phyloP scores from a whole-genome alignment of 345 rosid genomes.

The Turritis glabra region DNA sequence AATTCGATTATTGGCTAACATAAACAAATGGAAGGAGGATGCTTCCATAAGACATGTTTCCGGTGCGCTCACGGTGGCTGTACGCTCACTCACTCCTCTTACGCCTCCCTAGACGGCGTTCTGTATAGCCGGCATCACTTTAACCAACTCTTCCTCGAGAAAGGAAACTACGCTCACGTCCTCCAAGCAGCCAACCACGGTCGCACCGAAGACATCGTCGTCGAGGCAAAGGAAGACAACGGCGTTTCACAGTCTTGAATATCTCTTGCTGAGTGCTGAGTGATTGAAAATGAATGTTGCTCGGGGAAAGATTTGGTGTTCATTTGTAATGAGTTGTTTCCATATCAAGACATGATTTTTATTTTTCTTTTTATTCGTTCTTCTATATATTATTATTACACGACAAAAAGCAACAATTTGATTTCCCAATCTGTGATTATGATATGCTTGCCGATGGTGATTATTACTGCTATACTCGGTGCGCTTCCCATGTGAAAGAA shows the following conservation, averaged over 20 bases:
- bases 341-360: constrained; percentile 16
- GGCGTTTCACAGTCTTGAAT: constrained; percentile 35
- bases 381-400: constrained; percentile 10
- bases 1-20: not conserved
- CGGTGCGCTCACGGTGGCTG: constrained; percentile 96
- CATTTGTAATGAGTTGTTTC: constrained; percentile 35
- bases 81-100: constrained; percentile 86
- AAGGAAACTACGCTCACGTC: constrained; percentile 86
- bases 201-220: constrained; percentile 46
- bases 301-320: too few species aligned
- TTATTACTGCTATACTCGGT: too few species aligned
- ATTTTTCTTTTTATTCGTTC: not conserved
- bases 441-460: too few species aligned
- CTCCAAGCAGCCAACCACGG: constrained; percentile 69
- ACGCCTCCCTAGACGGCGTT: constrained; percentile 84
- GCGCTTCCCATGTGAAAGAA: too few species aligned
- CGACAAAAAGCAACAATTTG: not conserved
- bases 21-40: constrained; percentile 90
- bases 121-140: constrained; percentile 97
- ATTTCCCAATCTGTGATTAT: not conserved
- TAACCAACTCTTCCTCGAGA: constrained; percentile 91
- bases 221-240: constrained; percentile 32
- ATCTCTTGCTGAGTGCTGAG: not conserved
- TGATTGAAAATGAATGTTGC: constrained; percentile 1
- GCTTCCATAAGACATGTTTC: constrained; percentile 95